A percentile compares a stretch with the other conserved stretches of the same genome.
phyloP scores from a whole-genome alignment of 768 basidiomycete species.

The Erythrobasidium yunnanense region DNA sequence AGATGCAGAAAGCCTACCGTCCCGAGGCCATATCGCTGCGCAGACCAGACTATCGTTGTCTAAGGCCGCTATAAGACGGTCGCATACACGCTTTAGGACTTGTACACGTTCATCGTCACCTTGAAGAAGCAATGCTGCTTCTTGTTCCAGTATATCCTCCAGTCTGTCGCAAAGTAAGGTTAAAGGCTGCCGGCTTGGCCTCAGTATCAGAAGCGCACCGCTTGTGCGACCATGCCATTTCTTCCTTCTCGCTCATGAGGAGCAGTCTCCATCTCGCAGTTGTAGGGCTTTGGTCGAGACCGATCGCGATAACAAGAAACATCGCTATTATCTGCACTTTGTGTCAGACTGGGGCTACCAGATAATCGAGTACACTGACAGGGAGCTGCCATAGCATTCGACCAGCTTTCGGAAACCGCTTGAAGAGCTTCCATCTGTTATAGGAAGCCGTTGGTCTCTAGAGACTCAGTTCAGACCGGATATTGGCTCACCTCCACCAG shows the following conservation, averaged over 20 bases:
- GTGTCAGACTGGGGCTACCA: not conserved
- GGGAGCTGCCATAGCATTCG: conserved; percentile 45
- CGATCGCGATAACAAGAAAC: conserved; percentile 45
- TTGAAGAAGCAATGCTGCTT: conserved; percentile 42
- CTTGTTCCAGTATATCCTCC: conserved; percentile 42
- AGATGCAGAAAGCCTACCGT: conserved; percentile 35
- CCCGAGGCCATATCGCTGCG: conserved; percentile 41
- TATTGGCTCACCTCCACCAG: conserved; percentile 35
- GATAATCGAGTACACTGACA: no score
- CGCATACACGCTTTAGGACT: conserved; percentile 41
- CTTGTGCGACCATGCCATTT: conserved; percentile 44
- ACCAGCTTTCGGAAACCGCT: conserved; percentile 41
- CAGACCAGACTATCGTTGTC: conserved; percentile 39
- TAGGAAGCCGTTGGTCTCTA: not conserved
- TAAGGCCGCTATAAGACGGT: conserved; percentile 43
- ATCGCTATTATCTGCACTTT: conserved; percentile 44
- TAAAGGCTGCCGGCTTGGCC: not conserved
- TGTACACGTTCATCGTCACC: conserved; percentile 40
- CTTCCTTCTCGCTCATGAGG: conserved; percentile 46
- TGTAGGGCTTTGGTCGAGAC: conserved; percentile 43
- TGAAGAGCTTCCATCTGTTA: conserved; percentile 40
- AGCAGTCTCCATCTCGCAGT: conserved; percentile 46
- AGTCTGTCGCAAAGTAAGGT: conserved; percentile 36
- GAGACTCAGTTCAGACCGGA: no score
- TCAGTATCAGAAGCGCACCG: conserved; percentile 33